Percentiles rank a stretch among this genome's conserved stretches.
These are phyloP conservation scores for Casuarina equisetifolia DNA, from an alignment of 306 rosid species.

Conservation along the genomic window DNA sequence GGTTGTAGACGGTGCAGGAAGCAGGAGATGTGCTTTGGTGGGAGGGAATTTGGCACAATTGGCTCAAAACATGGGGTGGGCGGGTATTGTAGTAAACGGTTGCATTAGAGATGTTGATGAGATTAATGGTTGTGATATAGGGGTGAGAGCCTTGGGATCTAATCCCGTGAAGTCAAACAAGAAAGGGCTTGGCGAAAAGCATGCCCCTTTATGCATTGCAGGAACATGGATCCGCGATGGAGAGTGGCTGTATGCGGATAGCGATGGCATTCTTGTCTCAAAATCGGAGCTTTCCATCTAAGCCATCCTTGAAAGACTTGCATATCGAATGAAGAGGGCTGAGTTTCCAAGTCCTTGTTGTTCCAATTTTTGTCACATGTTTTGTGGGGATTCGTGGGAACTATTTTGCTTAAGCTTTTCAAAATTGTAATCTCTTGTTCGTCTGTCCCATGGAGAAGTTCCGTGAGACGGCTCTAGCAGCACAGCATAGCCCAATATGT, in stretches of 20 bases:
- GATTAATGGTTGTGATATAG: constrained; percentile 46
- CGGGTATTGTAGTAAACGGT: constrained; percentile 48
- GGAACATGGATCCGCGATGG: constrained; percentile 48
- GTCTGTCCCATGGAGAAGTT: too few species aligned
- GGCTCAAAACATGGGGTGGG: constrained; percentile 54
- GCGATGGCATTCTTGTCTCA: constrained; percentile 35
- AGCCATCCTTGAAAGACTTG: constrained; percentile 1
- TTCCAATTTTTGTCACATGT: background rate
- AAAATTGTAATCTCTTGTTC: too few species aligned
- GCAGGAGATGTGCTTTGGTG: constrained; percentile 52
- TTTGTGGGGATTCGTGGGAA: background rate
- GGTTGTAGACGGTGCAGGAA: constrained; percentile 52
- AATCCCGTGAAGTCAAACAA: constrained; percentile 49
- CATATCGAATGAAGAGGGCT: background rate
- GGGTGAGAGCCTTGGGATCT: constrained; percentile 53
- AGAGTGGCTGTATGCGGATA: constrained; percentile 59
- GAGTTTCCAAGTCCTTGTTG: background rate
- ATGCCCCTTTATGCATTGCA: constrained; percentile 34
- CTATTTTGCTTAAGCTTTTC: too few species aligned
- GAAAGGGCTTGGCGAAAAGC: constrained; percentile 41
- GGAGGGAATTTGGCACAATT: constrained; percentile 55
- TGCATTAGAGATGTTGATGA: constrained; percentile 61
- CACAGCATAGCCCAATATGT: too few species aligned
- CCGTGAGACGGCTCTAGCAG: too few species aligned
- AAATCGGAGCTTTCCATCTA: constrained; percentile 31